Evolutionary conservation across 1,284 basidiomycete species (phyloP).

Genomic region (Fomitiporia mediterranea): DNA sequence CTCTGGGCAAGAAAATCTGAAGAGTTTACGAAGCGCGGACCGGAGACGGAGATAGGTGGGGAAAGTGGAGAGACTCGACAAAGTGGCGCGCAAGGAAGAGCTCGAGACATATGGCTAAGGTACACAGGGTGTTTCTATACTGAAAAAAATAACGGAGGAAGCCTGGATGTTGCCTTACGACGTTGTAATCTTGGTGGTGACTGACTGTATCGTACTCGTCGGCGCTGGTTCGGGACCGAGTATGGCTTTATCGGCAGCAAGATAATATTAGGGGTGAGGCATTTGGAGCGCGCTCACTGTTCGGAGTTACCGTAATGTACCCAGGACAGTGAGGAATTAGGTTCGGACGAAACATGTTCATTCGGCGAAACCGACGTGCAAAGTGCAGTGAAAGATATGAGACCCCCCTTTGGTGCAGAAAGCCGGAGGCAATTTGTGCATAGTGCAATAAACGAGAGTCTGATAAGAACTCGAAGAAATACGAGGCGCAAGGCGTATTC

Average conservation of each 20-base stretch:
- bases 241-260: not conserved
- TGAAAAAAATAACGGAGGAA: not conserved
- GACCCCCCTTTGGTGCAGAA: no score
- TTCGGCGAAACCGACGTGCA: not conserved
- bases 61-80: not conserved
- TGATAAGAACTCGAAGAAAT: no score
- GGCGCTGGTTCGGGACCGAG: not conserved
- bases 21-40: not conserved
- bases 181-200: no score
- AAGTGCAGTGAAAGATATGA: not conserved
- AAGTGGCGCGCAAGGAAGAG: not conserved
- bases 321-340: not conserved
- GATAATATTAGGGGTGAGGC: not conserved
- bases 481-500: not conserved
- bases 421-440: no score
- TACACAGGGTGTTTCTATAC: not conserved
- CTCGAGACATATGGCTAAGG: not conserved
- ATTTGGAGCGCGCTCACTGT: not conserved
- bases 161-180: no score
- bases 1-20: not conserved
- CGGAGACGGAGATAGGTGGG: conserved; percentile 5
- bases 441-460: no score
- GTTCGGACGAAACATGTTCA: not conserved
- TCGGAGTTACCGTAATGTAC: not conserved
- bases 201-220: no score